Conservation (phyloP, 164 flowering plant species). For the Stephania yunnanensis region DNA sequence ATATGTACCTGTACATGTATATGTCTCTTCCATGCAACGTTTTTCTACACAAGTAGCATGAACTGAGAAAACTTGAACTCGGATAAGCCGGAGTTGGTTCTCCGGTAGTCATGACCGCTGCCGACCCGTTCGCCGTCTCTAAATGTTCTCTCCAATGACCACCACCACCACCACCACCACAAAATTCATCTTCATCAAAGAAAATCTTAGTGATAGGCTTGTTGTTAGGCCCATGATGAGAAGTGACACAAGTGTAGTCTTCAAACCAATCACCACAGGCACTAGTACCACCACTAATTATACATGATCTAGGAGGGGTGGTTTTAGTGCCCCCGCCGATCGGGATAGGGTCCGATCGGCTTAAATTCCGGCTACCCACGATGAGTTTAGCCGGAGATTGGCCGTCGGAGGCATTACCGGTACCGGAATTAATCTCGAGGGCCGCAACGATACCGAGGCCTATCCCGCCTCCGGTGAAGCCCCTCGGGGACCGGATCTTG, state of each 20-base stretch:
- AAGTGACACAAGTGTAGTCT: constrained; percentile 40
- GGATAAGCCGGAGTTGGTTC: constrained; percentile 20
- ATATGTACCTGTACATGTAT: constrained; percentile 68
- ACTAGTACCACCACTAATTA: background rate
- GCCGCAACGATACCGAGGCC: constrained; percentile 47
- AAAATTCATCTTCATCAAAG: constrained; percentile 19
- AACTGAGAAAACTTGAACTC: constrained; percentile 47
- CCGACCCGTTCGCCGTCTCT: constrained; percentile 23
- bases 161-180: background rate
- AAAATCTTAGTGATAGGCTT: constrained; percentile 33
- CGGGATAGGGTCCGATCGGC: constrained; percentile 39
- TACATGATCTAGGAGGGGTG: background rate
- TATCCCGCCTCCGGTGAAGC: constrained; percentile 22
- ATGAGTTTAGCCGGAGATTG: constrained; percentile 24
- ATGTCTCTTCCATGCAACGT: constrained; percentile 66
- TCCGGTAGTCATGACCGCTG: constrained; percentile 5
- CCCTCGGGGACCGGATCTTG: constrained; percentile 29
- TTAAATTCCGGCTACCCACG: constrained; percentile 19
- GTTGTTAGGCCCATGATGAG: constrained; percentile 29
- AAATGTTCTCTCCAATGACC: constrained; percentile 2
- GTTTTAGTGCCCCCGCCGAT: constrained; percentile 26
- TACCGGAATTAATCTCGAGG: constrained; percentile 30
- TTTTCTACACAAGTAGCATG: constrained; percentile 55
- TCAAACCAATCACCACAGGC: constrained; percentile 19
- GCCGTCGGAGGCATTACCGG: background rate